phyloP scores from a whole-genome alignment of 2,329 filamentous ascomycete species.

The Pyrenophora seminiperda region DNA sequence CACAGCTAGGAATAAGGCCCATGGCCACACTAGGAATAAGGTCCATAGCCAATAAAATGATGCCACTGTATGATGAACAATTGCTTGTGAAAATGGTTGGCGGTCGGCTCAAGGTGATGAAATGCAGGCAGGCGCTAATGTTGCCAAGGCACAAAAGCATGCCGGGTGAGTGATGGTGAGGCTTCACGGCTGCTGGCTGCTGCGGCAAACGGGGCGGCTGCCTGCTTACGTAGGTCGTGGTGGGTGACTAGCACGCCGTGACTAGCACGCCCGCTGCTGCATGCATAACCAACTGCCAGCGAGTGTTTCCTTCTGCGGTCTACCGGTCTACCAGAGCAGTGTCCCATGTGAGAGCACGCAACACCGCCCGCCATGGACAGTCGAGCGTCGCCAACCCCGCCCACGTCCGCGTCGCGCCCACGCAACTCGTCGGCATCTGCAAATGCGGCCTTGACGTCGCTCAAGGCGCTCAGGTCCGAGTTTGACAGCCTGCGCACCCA shows the following conservation, averaged over 20 bases:
- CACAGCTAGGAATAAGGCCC: no score
- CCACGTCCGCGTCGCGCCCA: slow-evolving; percentile 33
- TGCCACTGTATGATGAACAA: slow-evolving; percentile 9
- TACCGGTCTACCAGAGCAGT: slow-evolving; percentile 18
- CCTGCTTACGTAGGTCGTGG: no score
- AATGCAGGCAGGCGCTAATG: slow-evolving; percentile 10
- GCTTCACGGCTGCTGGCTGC: slow-evolving; percentile 16
- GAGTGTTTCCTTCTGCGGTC: slow-evolving; percentile 18
- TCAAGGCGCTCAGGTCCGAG: slow-evolving; percentile 53
- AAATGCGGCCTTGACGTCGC: slow-evolving; percentile 29
- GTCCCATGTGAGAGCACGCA: slow-evolving; percentile 21
- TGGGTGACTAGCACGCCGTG: no score
- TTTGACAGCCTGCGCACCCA: slow-evolving; percentile 65
- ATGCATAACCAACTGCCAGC: slow-evolving; percentile 18
- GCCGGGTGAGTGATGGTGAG: not conserved
- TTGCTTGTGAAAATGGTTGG: slow-evolving; percentile 10
- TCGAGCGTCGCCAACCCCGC: slow-evolving; percentile 41
- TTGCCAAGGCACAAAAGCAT: no score
- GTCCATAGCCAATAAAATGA: slow-evolving; percentile 5
- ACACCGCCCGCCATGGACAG: slow-evolving; percentile 37
- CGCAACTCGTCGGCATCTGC: slow-evolving; percentile 36
- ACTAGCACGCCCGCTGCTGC: slow-evolving; percentile 16
- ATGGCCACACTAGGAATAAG: slow-evolving; percentile 1
- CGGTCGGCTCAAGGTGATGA: slow-evolving; percentile 5
- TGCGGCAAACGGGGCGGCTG: slow-evolving; percentile 17